phyloP scores from a whole-genome alignment of 192 early-diverging fungal genomes.

The Coemansia sp. region DNA sequence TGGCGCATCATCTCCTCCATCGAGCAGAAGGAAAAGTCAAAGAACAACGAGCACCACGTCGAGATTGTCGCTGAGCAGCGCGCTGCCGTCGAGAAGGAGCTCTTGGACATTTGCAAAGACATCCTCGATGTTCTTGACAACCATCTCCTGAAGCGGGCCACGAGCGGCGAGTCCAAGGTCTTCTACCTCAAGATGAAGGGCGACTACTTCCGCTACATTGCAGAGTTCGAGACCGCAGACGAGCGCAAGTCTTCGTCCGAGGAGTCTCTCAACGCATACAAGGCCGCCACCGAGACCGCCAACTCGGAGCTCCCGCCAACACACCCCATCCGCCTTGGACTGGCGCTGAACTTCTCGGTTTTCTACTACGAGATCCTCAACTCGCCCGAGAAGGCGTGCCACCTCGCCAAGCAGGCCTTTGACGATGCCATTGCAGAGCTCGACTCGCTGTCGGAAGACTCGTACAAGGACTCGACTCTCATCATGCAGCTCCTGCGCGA shows the following conservation, averaged over 20 bases:
- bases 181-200: conserved; percentile 99
- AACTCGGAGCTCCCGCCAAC: conserved; percentile 80
- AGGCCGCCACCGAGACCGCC: conserved; percentile 88
- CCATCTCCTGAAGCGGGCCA: conserved; percentile 82
- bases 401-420: conserved; percentile 90
- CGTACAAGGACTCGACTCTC: conserved; percentile 96
- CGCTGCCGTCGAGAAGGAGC: conserved; percentile 89
- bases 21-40: conserved; percentile 91
- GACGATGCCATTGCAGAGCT: conserved; percentile 95
- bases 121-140: conserved; percentile 88
- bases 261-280: conserved; percentile 92
- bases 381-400: conserved; percentile 90
- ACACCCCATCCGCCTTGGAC: conserved; percentile 95
- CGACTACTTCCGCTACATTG: conserved; percentile 99
- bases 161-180: conserved; percentile 96
- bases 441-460: conserved; percentile 89
- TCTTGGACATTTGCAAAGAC: conserved; percentile 91
- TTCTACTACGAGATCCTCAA: conserved; percentile 99
- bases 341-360: conserved; percentile 97
- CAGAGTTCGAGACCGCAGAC: conserved; percentile 91
- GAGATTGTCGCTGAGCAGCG: conserved; percentile 91
- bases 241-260: conserved; percentile 85
- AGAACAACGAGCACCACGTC: conserved; percentile 79
- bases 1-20: conserved; percentile 98
- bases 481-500: conserved; percentile 98